A percentile compares a stretch with the other conserved stretches of the same genome.
phyloP scores from a whole-genome alignment of 441 rosid genomes.

The Adansonia rubrostipa region DNA sequence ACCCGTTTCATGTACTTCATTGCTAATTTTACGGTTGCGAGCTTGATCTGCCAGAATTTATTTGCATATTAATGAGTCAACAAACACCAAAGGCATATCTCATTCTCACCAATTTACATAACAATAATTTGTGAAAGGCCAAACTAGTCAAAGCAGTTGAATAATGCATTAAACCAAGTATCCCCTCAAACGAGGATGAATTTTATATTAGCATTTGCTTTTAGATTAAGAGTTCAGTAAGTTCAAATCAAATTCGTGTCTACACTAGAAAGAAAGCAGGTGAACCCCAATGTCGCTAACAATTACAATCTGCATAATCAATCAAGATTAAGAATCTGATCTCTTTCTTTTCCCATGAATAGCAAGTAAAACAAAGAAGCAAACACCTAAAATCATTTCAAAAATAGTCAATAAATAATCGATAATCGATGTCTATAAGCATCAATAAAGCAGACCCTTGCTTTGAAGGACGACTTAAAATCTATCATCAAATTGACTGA shows the following conservation, averaged over 20 bases:
- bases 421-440: no score
- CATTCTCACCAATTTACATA: not conserved
- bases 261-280: not conserved
- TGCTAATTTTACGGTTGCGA: slow-evolving; percentile 89
- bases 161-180: not conserved
- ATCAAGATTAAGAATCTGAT: slow-evolving; percentile 23
- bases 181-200: not conserved
- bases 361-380: slow-evolving; percentile 36
- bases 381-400: slow-evolving; percentile 33
- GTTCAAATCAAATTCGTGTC: not conserved
- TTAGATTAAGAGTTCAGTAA: not conserved
- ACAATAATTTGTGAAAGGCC: not conserved
- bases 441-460: no score
- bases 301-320: not conserved
- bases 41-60: slow-evolving; percentile 60
- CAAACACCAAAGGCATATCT: not conserved
- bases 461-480: not conserved
- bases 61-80: not conserved
- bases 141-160: not conserved
- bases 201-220: not conserved
- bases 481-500: slow-evolving; percentile 18
- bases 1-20: slow-evolving; percentile 97
- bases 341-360: slow-evolving; percentile 26
- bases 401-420: no score
- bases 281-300: not conserved